Evolutionary conservation across 225 moss, liverwort and hornwort genomes (phyloP).

Genomic region (Polytrichum formosum): DNA sequence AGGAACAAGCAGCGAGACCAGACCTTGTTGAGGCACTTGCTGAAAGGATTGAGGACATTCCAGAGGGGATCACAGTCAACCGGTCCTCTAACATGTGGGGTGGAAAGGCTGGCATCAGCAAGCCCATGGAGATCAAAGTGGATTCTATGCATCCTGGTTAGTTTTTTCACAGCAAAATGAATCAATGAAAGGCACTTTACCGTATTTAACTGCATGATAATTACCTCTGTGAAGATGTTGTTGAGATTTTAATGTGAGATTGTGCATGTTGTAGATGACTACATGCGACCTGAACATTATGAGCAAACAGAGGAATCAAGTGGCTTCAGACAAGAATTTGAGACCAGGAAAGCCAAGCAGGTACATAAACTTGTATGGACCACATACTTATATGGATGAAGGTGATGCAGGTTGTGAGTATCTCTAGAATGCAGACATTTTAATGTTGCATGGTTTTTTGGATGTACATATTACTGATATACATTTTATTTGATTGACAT

Average conservation of each 20-base stretch:
- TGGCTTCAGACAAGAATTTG: constrained; percentile 60
- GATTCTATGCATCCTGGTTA: constrained; percentile 66
- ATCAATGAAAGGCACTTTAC: no score
- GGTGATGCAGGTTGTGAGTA: background rate
- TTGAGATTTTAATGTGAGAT: background rate
- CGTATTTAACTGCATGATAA: no score
- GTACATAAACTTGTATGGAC: constrained; percentile 13
- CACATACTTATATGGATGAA: background rate
- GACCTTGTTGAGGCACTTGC: constrained; percentile 57
- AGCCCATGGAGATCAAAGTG: constrained; percentile 65
- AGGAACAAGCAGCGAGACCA: constrained; percentile 61
- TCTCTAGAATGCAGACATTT: no score
- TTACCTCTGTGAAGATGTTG: background rate
- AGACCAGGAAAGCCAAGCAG: constrained; percentile 59
- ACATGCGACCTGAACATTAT: constrained; percentile 53
- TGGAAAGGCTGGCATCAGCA: constrained; percentile 37
- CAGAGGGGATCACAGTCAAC: constrained; percentile 54
- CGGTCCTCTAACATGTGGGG: constrained; percentile 42
- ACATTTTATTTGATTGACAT: constrained; percentile 1
- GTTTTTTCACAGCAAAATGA: no score
- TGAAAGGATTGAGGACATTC: constrained; percentile 66
- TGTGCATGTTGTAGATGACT: constrained; percentile 37
- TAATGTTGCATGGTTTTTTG: no score
- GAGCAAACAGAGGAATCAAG: constrained; percentile 54
- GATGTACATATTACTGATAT: background rate